These are phyloP conservation scores for Cladobotryum mycophilum DNA, from an alignment of 2,329 filamentous ascomycete genomes.

Conservation along the genomic window DNA sequence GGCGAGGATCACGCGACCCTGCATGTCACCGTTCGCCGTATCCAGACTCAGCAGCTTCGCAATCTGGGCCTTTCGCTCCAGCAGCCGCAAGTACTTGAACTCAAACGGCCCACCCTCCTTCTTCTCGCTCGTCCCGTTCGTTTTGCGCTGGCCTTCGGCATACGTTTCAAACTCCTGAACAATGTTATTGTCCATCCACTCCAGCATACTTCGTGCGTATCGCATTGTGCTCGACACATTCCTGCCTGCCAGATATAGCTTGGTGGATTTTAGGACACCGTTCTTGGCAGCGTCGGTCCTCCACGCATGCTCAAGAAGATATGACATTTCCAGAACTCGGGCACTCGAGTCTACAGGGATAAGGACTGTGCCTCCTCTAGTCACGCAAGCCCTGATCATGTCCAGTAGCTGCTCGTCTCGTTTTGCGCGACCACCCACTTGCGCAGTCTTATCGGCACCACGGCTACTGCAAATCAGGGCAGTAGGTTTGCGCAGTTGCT, in stretches of 20 bases:
- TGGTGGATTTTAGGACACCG: slow-evolving; percentile 46
- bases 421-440: slow-evolving; percentile 67
- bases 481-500: slow-evolving; percentile 87
- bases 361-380: slow-evolving; percentile 80
- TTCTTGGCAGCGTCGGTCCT: slow-evolving; percentile 54
- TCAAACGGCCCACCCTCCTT: slow-evolving; percentile 72
- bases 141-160: slow-evolving; percentile 44
- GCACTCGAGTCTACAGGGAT: slow-evolving; percentile 94
- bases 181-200: slow-evolving; percentile 98
- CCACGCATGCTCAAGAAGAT: slow-evolving; percentile 90
- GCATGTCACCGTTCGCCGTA: slow-evolving; percentile 34
- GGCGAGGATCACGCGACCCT: slow-evolving; percentile 74
- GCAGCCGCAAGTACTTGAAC: slow-evolving; percentile 74
- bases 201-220: slow-evolving; percentile 89
- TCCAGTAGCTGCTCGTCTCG: slow-evolving; percentile 80
- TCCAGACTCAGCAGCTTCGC: slow-evolving; percentile 56
- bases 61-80: slow-evolving; percentile 78
- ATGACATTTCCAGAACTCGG: slow-evolving; percentile 86
- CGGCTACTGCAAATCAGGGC: slow-evolving; percentile 88
- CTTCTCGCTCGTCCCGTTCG: slow-evolving; percentile 42
- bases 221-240: slow-evolving; percentile 85
- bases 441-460: slow-evolving; percentile 65
- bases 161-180: slow-evolving; percentile 83
- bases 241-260: slow-evolving; percentile 76
- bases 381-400: slow-evolving; percentile 71